These are phyloP conservation scores for Hydnomerulius pinastri DNA, from an alignment of 768 basidiomycete species.

Conservation along the genomic window DNA sequence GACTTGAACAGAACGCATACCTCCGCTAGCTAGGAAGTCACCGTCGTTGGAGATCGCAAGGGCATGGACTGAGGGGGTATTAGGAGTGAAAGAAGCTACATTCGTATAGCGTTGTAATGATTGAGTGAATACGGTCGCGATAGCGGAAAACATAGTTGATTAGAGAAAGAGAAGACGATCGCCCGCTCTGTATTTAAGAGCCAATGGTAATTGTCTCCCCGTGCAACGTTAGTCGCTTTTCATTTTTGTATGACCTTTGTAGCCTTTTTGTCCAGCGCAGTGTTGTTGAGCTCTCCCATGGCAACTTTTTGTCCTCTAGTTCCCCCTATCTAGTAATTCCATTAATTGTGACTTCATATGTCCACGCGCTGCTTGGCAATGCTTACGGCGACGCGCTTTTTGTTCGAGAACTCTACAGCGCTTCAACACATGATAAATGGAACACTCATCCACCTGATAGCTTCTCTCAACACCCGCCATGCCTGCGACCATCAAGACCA, in stretches of 20 bases:
- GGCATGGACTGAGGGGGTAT: neutral
- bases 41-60: constrained; percentile 5
- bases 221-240: no score
- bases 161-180: no score
- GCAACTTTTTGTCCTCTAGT: neutral
- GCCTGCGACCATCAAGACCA: neutral
- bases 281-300: neutral
- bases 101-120: neutral
- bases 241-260: no score
- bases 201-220: no score
- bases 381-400: no score
- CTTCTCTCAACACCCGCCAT: neutral
- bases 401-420: no score
- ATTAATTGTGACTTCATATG: no score
- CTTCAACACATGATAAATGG: neutral
- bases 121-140: neutral
- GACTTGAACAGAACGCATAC: neutral
- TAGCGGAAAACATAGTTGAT: neutral
- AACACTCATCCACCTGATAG: no score
- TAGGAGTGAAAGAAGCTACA: neutral
- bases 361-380: no score
- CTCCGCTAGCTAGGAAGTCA: neutral
- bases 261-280: neutral
- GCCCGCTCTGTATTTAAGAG: no score
- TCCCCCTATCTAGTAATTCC: no score